These are phyloP conservation scores for Hortiboletus campestris DNA, from an alignment of 768 basidiomycete species.

Conservation along the genomic window DNA sequence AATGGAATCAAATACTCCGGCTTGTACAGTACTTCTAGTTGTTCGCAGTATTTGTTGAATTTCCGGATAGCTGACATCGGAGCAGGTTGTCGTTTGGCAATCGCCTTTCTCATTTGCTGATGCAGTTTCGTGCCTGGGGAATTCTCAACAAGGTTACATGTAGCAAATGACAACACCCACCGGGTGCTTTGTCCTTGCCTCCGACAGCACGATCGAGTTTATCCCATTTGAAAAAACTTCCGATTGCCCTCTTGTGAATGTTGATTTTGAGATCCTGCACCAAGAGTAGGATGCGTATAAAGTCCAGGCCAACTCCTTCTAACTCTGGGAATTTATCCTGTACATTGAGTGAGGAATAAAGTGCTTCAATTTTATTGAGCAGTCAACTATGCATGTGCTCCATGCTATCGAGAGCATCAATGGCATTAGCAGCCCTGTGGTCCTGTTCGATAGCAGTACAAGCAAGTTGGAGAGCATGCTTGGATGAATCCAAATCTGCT, in stretches of 20 bases:
- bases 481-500: slow-evolving; percentile 26
- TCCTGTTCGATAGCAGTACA: slow-evolving; percentile 4
- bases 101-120: not conserved
- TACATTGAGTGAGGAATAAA: slow-evolving; percentile 10
- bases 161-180: not conserved
- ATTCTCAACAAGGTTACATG: not conserved
- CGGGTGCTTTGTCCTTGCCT: slow-evolving; percentile 9
- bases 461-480: slow-evolving; percentile 21
- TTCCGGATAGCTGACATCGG: not conserved
- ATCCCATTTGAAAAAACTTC: slow-evolving; percentile 29
- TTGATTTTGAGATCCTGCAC: slow-evolving; percentile 24
- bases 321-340: slow-evolving; percentile 6
- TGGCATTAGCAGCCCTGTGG: not conserved
- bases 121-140: not conserved
- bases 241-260: slow-evolving; percentile 23
- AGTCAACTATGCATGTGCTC: not conserved
- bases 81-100: not conserved
- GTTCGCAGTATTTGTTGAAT: not conserved
- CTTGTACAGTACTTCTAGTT: not conserved
- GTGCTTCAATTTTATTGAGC: not conserved
- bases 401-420: slow-evolving; percentile 19
- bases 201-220: slow-evolving; percentile 23
- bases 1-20: slow-evolving; percentile 24
- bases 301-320: slow-evolving; percentile 3
- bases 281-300: slow-evolving; percentile 2